These are phyloP conservation scores for Lactarius hengduanensis DNA, from an alignment of 768 basidiomycete genomes.

Conservation along the genomic window DNA sequence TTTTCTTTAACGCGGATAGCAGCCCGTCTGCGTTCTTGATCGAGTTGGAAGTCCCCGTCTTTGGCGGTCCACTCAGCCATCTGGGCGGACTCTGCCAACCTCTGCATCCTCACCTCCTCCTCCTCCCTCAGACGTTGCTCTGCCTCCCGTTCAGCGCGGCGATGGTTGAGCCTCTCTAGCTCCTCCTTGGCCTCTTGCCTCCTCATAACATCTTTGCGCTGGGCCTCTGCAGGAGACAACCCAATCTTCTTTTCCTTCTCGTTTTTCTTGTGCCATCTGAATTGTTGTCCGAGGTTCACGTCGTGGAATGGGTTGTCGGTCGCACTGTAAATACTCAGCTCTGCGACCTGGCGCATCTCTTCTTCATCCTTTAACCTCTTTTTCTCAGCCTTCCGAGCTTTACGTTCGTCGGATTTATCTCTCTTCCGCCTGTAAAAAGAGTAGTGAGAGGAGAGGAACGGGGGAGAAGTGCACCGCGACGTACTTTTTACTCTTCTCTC, in stretches of 20 bases:
- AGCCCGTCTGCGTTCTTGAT: conserved; percentile 88
- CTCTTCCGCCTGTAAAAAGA: conserved; percentile 61
- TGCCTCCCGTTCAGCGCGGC: conserved; percentile 89
- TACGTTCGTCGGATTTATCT: conserved; percentile 84
- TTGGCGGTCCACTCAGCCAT: conserved; percentile 99
- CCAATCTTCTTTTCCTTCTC: conserved; percentile 95
- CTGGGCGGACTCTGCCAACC: conserved; percentile 90
- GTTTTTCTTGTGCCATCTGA: conserved; percentile 98
- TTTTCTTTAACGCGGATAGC: conserved; percentile 95
- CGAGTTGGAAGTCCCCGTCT: conserved; percentile 95
- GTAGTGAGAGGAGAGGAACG: background rate
- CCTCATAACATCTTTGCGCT: conserved; percentile 73
- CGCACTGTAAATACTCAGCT: conserved; percentile 94
- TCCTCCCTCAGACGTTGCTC: conserved; percentile 88
- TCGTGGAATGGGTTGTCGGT: conserved; percentile 99
- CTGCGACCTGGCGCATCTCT: conserved; percentile 88
- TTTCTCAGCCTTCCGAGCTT: conserved; percentile 85
- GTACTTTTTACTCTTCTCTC: conserved; percentile 47
- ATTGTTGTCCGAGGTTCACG: conserved; percentile 92
- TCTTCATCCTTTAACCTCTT: conserved; percentile 80
- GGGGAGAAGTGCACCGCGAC: conserved; percentile 26
- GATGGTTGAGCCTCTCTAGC: conserved; percentile 83
- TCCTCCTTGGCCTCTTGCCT: conserved; percentile 94
- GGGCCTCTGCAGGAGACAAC: conserved; percentile 72
- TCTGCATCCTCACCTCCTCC: conserved; percentile 85